phyloP scores from a whole-genome alignment of 2,329 filamentous ascomycete species.

The Microsporum ferrugineum region DNA sequence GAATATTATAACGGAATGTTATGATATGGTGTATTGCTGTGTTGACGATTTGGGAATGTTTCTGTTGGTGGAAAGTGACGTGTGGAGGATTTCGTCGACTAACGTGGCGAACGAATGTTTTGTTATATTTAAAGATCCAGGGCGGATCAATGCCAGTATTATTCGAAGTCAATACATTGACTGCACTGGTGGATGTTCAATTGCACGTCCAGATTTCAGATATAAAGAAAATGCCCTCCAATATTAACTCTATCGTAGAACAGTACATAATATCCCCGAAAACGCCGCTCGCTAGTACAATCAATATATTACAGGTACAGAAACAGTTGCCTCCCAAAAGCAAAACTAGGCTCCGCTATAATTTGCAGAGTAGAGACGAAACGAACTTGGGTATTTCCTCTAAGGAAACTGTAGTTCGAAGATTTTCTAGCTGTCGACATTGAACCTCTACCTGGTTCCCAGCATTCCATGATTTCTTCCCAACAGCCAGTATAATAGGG shows the following conservation, averaged over 20 bases:
- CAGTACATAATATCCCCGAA: not conserved
- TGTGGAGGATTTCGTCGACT: not conserved
- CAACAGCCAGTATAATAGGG: constrained; percentile 69
- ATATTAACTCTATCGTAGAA: not conserved
- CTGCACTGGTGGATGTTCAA: not conserved
- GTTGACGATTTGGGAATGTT: not conserved
- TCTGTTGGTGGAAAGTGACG: not conserved
- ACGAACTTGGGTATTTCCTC: constrained; percentile 41
- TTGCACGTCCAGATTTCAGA: not conserved
- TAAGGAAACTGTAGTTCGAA: constrained; percentile 49
- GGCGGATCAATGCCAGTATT: not conserved
- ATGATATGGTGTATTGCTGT: not conserved
- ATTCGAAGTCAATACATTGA: too few relatives aligned
- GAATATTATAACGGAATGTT: not conserved
- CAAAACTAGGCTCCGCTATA: constrained; percentile 32
- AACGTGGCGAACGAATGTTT: not conserved
- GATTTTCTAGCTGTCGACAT: constrained; percentile 51
- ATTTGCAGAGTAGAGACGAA: constrained; percentile 36
- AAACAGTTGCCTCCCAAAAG: not conserved
- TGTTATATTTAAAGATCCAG: not conserved
- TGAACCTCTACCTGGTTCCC: constrained; percentile 61
- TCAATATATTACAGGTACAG: not conserved
- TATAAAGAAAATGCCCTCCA: not conserved
- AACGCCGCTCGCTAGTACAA: not conserved
- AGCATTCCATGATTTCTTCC: constrained; percentile 55